phyloP scores from a whole-genome alignment of 768 basidiomycete species.

The Termitomyces sp. region DNA sequence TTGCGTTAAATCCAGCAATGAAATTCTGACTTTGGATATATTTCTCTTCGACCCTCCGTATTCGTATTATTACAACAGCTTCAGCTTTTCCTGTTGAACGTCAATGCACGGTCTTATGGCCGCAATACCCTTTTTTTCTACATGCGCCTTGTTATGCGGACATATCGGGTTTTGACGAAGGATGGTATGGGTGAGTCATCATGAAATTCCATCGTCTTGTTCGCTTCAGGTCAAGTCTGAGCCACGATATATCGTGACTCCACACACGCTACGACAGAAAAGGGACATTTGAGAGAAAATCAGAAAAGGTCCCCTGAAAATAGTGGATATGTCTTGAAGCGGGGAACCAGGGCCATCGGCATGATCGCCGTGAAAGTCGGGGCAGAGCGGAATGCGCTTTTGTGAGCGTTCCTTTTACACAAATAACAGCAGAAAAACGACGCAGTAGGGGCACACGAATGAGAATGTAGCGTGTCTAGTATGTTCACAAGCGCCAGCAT shows the following conservation, averaged over 20 bases:
- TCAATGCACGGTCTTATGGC: background rate
- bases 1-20: background rate
- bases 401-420: too few relatives aligned
- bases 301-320: background rate
- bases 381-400: background rate
- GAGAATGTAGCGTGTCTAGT: background rate
- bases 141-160: background rate
- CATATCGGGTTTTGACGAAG: background rate
- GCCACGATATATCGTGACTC: background rate
- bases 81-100: background rate
- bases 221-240: background rate
- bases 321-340: background rate
- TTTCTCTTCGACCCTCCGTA: background rate
- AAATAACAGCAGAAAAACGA: background rate
- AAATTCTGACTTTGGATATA: background rate
- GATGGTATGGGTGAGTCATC: background rate
- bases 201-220: background rate
- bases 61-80: background rate
- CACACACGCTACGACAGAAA: background rate
- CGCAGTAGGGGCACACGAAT: background rate
- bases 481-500: background rate
- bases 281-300: background rate
- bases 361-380: background rate
- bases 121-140: conserved; percentile 6
- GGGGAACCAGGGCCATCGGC: background rate